Conservation (phyloP, 192 early-diverging fungal genomes). For the Coemansia sp. region DNA sequence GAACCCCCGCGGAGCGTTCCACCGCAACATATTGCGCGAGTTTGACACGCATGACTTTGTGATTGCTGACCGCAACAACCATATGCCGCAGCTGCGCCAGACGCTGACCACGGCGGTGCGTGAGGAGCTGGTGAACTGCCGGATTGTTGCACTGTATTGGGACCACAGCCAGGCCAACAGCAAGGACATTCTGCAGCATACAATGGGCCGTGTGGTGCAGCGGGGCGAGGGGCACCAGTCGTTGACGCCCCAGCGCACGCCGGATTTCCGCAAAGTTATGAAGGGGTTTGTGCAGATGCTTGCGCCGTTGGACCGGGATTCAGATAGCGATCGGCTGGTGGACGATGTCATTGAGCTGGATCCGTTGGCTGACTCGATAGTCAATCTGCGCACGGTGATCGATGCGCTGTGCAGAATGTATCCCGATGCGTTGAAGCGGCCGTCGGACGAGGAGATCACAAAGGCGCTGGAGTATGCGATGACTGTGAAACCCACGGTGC, state of each 20-base stretch:
- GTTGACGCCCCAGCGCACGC: conserved; percentile 65
- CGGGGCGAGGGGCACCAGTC: conserved; percentile 81
- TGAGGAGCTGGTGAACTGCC: conserved; percentile 56
- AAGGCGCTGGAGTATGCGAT: conserved; percentile 54
- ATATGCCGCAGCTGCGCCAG: conserved; percentile 55
- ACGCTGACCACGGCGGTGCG: conserved; percentile 54
- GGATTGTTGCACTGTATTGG: conserved; percentile 76
- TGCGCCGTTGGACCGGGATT: conserved; percentile 55
- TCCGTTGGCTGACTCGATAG: conserved; percentile 49
- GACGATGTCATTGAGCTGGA: conserved; percentile 59
- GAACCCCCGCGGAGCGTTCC: conserved; percentile 53
- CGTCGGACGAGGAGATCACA: conserved; percentile 50
- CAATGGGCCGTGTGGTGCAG: conserved; percentile 52
- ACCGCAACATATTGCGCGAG: conserved; percentile 55
- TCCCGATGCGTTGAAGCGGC: conserved; percentile 28
- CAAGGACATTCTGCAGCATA: conserved; percentile 56
- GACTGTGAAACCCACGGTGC: conserved; percentile 44
- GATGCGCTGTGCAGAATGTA: conserved; percentile 49
- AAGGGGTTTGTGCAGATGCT: conserved; percentile 54
- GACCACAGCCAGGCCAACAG: conserved; percentile 49
- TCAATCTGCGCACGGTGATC: conserved; percentile 49
- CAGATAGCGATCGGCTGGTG: conserved; percentile 54
- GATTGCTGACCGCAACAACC: conserved; percentile 83
- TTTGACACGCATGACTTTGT: conserved; percentile 64
- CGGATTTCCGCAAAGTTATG: conserved; percentile 59